Evolutionary conservation across 371 early-diverging fungal genomes (phyloP).

Genomic region (Mortierella sp.): DNA sequence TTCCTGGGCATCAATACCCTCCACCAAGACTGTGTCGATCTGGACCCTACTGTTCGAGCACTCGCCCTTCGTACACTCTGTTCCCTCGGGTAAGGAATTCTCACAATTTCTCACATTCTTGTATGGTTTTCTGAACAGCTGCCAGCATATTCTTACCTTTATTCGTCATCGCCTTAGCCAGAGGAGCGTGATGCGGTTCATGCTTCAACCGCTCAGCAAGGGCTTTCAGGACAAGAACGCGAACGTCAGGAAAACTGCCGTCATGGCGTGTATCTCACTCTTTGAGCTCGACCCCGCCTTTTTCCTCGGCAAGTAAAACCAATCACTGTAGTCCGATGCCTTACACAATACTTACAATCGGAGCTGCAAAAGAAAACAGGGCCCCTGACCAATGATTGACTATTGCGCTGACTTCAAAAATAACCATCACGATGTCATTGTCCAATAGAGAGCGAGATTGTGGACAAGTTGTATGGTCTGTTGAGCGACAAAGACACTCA

Average conservation of each 20-base stretch:
- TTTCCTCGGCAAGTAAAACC: constrained; percentile 37
- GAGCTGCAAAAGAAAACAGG: not conserved
- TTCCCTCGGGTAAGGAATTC: constrained; percentile 33
- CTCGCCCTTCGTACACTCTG: constrained; percentile 47
- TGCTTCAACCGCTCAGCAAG: constrained; percentile 41
- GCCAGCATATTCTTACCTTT: not conserved
- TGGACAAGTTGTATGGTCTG: constrained; percentile 31
- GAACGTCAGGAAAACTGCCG: constrained; percentile 45
- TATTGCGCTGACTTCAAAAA: not conserved
- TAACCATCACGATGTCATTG: not conserved
- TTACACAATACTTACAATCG: not conserved
- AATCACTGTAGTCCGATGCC: not conserved
- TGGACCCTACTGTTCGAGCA: constrained; percentile 42
- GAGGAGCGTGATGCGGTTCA: constrained; percentile 33
- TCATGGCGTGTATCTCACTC: constrained; percentile 40
- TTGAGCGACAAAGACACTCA: constrained; percentile 38
- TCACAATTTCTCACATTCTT: not conserved
- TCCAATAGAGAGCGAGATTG: constrained; percentile 42
- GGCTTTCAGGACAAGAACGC: constrained; percentile 52
- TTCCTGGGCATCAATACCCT: constrained; percentile 51
- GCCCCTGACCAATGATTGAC: not conserved
- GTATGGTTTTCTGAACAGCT: not conserved
- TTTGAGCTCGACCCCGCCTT: constrained; percentile 42
- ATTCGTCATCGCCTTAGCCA: constrained; percentile 13
- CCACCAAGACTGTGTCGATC: constrained; percentile 47